These are phyloP conservation scores for Penicillium soppii DNA, from an alignment of 495 filamentous ascomycete genomes.

Conservation along the genomic window DNA sequence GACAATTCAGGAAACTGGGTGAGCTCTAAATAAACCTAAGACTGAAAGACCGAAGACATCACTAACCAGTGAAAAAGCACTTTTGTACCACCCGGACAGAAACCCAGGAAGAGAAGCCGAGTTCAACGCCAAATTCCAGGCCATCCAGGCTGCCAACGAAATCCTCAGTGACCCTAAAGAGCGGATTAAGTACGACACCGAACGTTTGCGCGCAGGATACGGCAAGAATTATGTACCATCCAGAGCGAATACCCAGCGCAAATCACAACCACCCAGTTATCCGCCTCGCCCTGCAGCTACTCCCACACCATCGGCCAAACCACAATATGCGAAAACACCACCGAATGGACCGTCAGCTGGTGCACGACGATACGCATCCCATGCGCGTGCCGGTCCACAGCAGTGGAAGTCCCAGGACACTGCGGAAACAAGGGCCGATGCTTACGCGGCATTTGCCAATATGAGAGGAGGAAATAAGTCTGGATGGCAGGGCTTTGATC, in stretches of 20 bases:
- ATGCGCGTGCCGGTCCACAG: constrained; percentile 43
- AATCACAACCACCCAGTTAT: constrained; percentile 22
- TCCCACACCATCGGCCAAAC: constrained; percentile 22
- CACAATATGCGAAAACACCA: constrained; percentile 25
- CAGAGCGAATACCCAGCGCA: constrained; percentile 30
- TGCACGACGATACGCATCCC: constrained; percentile 55
- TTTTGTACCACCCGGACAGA: constrained; percentile 85
- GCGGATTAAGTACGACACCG: constrained; percentile 74
- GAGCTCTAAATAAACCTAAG: constrained; percentile 15
- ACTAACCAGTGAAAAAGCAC: constrained; percentile 48
- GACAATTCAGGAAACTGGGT: constrained; percentile 84
- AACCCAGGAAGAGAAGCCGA: constrained; percentile 80
- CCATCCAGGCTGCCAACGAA: constrained; percentile 83
- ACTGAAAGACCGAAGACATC: neutral
- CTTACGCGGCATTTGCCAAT: constrained; percentile 67
- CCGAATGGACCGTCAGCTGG: constrained; percentile 49
- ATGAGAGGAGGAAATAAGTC: constrained; percentile 51
- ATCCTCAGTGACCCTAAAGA: constrained; percentile 67
- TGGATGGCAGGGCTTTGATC: constrained; percentile 44
- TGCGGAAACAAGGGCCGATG: constrained; percentile 54
- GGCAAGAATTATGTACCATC: constrained; percentile 39
- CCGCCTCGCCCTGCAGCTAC: constrained; percentile 13
- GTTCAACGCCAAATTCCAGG: constrained; percentile 76
- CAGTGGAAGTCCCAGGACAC: constrained; percentile 50
- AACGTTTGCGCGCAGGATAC: constrained; percentile 54